Percentiles rank a stretch among this genome's conserved stretches.
Evolutionary conservation across 441 rosid species (phyloP).

Genomic region (Croton setiger): DNA sequence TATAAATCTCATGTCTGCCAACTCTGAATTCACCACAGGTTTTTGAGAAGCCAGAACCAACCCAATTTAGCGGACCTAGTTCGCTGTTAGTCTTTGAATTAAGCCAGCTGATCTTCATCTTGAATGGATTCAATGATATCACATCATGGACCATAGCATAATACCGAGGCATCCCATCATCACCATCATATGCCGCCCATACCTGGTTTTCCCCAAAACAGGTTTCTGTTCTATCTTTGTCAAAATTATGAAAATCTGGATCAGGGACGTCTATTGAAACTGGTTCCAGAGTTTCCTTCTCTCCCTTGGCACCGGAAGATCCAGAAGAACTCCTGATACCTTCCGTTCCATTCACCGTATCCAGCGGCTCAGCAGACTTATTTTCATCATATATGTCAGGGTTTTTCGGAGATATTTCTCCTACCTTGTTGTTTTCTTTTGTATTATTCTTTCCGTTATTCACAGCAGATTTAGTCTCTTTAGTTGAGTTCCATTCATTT

Average conservation of each 20-base stretch:
- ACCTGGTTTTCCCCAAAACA: constrained; percentile 28
- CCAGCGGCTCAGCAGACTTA: constrained; percentile 16
- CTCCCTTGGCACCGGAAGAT: constrained; percentile 26
- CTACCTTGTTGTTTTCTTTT: constrained; percentile 23
- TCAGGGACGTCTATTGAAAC: constrained; percentile 59
- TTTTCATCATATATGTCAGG: constrained; percentile 20
- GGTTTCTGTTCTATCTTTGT: constrained; percentile 22
- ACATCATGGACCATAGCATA: constrained; percentile 21
- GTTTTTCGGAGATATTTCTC: constrained; percentile 25
- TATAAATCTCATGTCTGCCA: constrained; percentile 29
- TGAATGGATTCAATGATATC: constrained; percentile 21
- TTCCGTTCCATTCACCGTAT: constrained; percentile 19
- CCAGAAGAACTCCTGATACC: constrained; percentile 20
- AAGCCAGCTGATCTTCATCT: constrained; percentile 27
- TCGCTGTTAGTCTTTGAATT: constrained; percentile 31
- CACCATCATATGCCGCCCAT: constrained; percentile 30
- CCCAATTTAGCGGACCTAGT: constrained; percentile 34
- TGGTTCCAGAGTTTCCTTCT: constrained; percentile 33
- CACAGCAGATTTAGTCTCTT: constrained; percentile 24
- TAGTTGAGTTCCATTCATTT: constrained; percentile 30
- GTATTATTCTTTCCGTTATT: constrained; percentile 16
- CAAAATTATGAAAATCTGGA: constrained; percentile 53
- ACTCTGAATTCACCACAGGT: constrained; percentile 41
- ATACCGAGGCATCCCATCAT: constrained; percentile 26
- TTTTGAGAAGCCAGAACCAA: constrained; percentile 36